phyloP scores from a whole-genome alignment of 2,329 filamentous ascomycete genomes.

The Mariannaea sp. region DNA sequence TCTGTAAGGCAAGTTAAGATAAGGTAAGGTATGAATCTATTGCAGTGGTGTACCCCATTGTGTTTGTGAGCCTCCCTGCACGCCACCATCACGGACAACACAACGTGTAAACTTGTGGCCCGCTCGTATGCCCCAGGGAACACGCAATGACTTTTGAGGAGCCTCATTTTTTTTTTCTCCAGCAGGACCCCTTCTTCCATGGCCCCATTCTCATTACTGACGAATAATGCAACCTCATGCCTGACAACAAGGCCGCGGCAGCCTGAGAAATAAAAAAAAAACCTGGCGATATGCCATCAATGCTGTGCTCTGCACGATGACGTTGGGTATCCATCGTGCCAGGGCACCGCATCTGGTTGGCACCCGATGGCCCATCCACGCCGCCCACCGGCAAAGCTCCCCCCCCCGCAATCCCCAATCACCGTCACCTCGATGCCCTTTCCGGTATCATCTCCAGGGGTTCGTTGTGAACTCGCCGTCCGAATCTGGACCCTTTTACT shows the following conservation, averaged over 20 bases:
- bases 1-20: too few relatives aligned
- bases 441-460: conserved; percentile 24
- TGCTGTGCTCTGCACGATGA: conserved; percentile 30
- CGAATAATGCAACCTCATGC: too few relatives aligned
- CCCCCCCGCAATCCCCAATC: conserved; percentile 22
- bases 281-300: conserved; percentile 11
- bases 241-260: too few relatives aligned
- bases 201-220: not conserved
- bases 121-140: too few relatives aligned
- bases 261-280: conserved; percentile 26
- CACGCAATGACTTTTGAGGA: conserved; percentile 2
- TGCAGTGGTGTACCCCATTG: not conserved
- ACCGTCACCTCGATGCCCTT: not conserved
- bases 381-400: conserved; percentile 6
- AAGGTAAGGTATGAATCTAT: too few relatives aligned
- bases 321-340: conserved; percentile 29
- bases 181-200: not conserved
- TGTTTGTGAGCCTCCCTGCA: not conserved
- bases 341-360: conserved; percentile 18
- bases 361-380: conserved; percentile 18
- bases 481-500: not conserved
- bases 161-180: not conserved
- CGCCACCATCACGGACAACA: not conserved
- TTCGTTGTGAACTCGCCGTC: conserved; percentile 26
- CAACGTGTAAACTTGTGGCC: conserved; percentile 4